These are phyloP conservation scores for Cicer yamashitae DNA, from an alignment of 306 rosid genomes.

Conservation along the genomic window DNA sequence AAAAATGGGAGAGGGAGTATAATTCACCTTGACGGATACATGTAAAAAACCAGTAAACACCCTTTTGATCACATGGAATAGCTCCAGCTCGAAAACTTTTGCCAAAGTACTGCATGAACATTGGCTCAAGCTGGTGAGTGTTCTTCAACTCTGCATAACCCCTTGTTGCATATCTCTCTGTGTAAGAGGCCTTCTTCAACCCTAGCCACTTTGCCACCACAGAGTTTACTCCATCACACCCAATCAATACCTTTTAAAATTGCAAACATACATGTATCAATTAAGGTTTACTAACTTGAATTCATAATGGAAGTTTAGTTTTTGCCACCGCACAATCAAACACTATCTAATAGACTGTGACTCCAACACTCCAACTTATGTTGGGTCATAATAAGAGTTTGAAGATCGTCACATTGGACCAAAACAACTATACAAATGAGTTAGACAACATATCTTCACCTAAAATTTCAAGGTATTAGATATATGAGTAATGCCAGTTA, in stretches of 20 bases:
- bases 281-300: not conserved
- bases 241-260: slow-evolving; percentile 66
- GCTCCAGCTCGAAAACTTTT: slow-evolving; percentile 61
- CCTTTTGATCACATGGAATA: slow-evolving; percentile 59
- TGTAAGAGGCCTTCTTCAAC: slow-evolving; percentile 55
- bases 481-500: too few species aligned
- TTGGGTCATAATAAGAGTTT: too few species aligned
- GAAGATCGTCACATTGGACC: too few species aligned
- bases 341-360: too few species aligned
- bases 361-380: too few species aligned
- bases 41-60: slow-evolving; percentile 67
- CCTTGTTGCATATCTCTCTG: slow-evolving; percentile 62
- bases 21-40: slow-evolving; percentile 61
- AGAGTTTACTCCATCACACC: slow-evolving; percentile 89
- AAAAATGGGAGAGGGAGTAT: too few species aligned
- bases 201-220: slow-evolving; percentile 75
- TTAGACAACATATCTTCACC: too few species aligned
- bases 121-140: slow-evolving; percentile 51
- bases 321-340: too few species aligned
- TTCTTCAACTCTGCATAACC: slow-evolving; percentile 47
- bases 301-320: not conserved
- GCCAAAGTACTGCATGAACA: slow-evolving; percentile 53
- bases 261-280: not conserved
- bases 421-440: too few species aligned
- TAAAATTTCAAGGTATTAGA: too few species aligned